Percentiles rank a stretch among this genome's conserved stretches.
These are phyloP conservation scores for Chenopodium quinoa DNA, from an alignment of 148 eudicot genomes.

Conservation along the genomic window DNA sequence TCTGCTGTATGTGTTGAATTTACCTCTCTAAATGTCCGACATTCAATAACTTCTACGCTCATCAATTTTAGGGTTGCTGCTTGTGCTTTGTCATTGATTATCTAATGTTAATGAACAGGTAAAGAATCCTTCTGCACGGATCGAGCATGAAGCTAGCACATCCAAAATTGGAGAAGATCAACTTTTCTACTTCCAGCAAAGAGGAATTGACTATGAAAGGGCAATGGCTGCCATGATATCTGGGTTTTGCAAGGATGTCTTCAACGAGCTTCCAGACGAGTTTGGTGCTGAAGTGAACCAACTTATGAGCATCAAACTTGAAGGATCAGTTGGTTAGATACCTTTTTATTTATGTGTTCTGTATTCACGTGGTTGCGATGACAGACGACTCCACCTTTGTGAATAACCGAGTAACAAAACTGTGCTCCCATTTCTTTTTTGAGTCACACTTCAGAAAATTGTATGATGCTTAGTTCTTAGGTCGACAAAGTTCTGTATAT, in stretches of 20 bases:
- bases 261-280: slow-evolving; percentile 88
- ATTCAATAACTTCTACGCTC: not conserved
- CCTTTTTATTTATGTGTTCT: not conserved
- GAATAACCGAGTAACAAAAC: not conserved
- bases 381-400: not conserved
- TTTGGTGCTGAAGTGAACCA: slow-evolving; percentile 92
- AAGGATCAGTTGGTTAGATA: slow-evolving; percentile 78
- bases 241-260: slow-evolving; percentile 85
- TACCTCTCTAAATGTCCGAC: not conserved
- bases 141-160: slow-evolving; percentile 98
- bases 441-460: not conserved
- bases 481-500: slow-evolving; percentile 3
- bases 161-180: slow-evolving; percentile 95
- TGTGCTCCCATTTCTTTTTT: not conserved
- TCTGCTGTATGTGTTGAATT: too few species aligned
- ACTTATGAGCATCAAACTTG: slow-evolving; percentile 93
- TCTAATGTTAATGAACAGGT: slow-evolving; percentile 38
- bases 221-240: slow-evolving; percentile 96
- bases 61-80: not conserved
- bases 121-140: slow-evolving; percentile 62
- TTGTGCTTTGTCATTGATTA: not conserved
- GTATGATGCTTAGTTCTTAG: slow-evolving; percentile 1
- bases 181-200: slow-evolving; percentile 80
- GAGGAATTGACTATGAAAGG: slow-evolving; percentile 76
- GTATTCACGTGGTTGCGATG: not conserved